These are phyloP conservation scores for Chalciporus chontae DNA, from an alignment of 768 basidiomycete species.

Conservation along the genomic window DNA sequence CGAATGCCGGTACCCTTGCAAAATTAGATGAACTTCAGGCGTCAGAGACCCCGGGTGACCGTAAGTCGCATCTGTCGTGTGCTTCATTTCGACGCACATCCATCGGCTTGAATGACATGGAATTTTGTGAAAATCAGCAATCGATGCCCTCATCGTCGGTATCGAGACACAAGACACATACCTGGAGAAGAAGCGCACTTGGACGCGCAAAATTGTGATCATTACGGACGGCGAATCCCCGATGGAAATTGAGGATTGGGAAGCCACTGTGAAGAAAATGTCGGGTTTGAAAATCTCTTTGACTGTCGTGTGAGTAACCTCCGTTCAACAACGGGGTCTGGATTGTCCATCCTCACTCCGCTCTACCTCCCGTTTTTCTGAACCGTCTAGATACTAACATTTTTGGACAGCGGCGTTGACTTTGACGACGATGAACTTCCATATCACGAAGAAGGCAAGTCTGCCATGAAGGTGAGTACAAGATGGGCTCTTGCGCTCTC, in stretches of 20 bases:
- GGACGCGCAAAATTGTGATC: conserved; percentile 81
- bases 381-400: conserved; percentile 5
- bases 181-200: conserved; percentile 68
- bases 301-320: conserved; percentile 62
- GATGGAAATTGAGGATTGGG: conserved; percentile 74
- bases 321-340: background rate
- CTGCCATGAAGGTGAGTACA: conserved; percentile 62
- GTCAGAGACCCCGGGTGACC: conserved; percentile 58
- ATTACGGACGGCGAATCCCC: conserved; percentile 83
- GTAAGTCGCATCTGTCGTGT: conserved; percentile 37
- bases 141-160: conserved; percentile 85
- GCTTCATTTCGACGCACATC: background rate
- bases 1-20: conserved; percentile 62
- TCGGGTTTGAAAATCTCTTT: conserved; percentile 53
- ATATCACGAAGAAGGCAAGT: conserved; percentile 66
- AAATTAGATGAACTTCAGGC: conserved; percentile 59
- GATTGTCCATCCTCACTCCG: background rate
- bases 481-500: background rate
- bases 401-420: conserved; percentile 67
- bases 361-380: background rate
- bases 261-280: conserved; percentile 63
- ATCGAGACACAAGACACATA: conserved; percentile 74
- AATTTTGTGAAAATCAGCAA: conserved; percentile 41
- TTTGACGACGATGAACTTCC: conserved; percentile 73
- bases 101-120: background rate